phyloP scores from a whole-genome alignment of 2,329 filamentous ascomycete genomes.

The Curvularia eragrostidis region DNA sequence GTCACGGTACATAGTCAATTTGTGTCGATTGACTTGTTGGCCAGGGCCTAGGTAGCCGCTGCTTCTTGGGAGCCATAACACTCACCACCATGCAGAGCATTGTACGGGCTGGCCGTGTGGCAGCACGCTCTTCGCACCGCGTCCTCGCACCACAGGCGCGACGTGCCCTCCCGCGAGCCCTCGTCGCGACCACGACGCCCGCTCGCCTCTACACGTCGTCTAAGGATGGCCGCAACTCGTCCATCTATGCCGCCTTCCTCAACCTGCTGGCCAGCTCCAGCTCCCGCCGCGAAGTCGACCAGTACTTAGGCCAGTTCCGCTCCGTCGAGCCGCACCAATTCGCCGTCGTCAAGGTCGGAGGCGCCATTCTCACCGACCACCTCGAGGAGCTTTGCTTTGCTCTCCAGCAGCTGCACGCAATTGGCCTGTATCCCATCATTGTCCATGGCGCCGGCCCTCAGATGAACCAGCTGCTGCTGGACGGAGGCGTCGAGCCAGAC shows the following conservation, averaged over 20 bases:
- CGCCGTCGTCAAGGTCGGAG: slow-evolving; percentile 97
- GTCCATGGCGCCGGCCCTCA: slow-evolving; percentile 95
- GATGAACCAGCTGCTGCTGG: slow-evolving; percentile 88
- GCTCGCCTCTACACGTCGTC: slow-evolving; percentile 44
- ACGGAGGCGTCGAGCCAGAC: slow-evolving; percentile 89
- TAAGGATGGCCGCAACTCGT: slow-evolving; percentile 43
- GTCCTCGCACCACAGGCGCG: slow-evolving; percentile 39
- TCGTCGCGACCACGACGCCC: slow-evolving; percentile 37
- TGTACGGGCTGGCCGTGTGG: slow-evolving; percentile 47
- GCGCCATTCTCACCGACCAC: slow-evolving; percentile 93
- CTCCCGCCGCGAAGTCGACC: slow-evolving; percentile 93
- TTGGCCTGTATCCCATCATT: slow-evolving; percentile 92
- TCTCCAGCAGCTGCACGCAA: slow-evolving; percentile 89
- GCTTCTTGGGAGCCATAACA: slow-evolving; percentile 33
- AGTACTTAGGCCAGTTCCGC: slow-evolving; percentile 96
- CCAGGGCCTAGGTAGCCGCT: slow-evolving; percentile 16
- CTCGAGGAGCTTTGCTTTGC: slow-evolving; percentile 89
- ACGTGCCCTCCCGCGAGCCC: slow-evolving; percentile 42
- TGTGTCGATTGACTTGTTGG: slow-evolving; percentile 21
- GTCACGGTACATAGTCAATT: slow-evolving; percentile 24
- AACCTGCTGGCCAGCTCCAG: slow-evolving; percentile 94
- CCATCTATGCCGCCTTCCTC: slow-evolving; percentile 73
- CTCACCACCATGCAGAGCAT: slow-evolving; percentile 49
- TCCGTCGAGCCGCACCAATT: slow-evolving; percentile 97
- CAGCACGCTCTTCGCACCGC: slow-evolving; percentile 45